Conservation (phyloP, 2,329 filamentous ascomycete species). For the Penicillium sp. region DNA sequence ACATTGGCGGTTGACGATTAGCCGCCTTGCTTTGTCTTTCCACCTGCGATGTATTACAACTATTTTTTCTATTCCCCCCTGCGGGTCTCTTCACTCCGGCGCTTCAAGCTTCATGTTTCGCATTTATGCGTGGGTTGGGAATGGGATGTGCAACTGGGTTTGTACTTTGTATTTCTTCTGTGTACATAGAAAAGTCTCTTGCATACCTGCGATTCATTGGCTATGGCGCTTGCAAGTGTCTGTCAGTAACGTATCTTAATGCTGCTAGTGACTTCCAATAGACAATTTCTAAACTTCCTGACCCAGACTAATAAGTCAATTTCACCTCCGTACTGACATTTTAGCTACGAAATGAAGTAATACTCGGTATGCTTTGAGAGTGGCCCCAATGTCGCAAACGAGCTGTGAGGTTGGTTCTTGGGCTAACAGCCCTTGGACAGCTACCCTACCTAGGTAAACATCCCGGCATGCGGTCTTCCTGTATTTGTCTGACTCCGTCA, state of each 20-base stretch:
- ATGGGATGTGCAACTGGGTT: slow-evolving; percentile 42
- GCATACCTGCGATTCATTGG: slow-evolving; percentile 31
- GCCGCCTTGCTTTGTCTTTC: slow-evolving; percentile 28
- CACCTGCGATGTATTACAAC: slow-evolving; percentile 41
- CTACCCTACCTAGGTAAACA: not conserved
- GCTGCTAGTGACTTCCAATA: slow-evolving; percentile 31
- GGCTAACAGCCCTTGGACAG: not conserved
- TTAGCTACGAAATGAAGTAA: not conserved
- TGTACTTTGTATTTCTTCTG: slow-evolving; percentile 37
- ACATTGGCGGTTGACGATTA: slow-evolving; percentile 27
- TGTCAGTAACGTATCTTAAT: slow-evolving; percentile 31
- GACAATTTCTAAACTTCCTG: slow-evolving; percentile 18
- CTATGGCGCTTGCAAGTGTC: slow-evolving; percentile 25
- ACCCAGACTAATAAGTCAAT: not conserved
- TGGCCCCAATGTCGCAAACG: not conserved
- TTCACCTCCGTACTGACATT: not conserved
- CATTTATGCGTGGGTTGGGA: slow-evolving; percentile 42
- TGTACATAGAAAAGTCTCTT: slow-evolving; percentile 45
- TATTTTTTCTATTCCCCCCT: slow-evolving; percentile 29
- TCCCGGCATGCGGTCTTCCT: not conserved
- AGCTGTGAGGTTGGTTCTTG: not conserved
- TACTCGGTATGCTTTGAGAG: too few relatives aligned
- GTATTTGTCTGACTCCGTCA: not conserved
- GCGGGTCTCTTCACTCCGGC: slow-evolving; percentile 45
- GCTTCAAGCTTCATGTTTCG: slow-evolving; percentile 41